These are phyloP conservation scores for Simplicillium sp. DNA, from an alignment of 2,329 filamentous ascomycete species.

Conservation along the genomic window DNA sequence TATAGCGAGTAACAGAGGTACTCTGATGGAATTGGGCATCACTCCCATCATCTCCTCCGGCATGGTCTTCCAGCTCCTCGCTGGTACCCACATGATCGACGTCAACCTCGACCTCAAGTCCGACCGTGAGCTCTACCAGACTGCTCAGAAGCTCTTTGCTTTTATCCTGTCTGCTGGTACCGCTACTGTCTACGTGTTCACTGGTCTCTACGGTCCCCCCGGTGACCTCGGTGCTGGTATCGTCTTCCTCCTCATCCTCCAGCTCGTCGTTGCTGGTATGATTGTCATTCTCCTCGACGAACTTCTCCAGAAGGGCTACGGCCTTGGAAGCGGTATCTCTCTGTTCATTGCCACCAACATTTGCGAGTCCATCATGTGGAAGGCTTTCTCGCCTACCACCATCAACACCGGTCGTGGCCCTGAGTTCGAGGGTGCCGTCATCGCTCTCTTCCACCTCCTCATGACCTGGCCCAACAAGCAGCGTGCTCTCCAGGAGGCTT, in stretches of 20 bases:
- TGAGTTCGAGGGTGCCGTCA: slow-evolving; percentile 97
- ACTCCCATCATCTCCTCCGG: slow-evolving; percentile 98
- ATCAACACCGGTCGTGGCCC: slow-evolving; percentile 99
- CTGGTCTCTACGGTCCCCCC: slow-evolving; percentile 92
- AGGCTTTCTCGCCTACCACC: slow-evolving; percentile 97
- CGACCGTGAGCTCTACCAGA: slow-evolving; percentile 99
- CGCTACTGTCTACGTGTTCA: slow-evolving; percentile 96
- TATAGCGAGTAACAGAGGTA: slow-evolving; percentile 96
- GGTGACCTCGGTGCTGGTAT: slow-evolving; percentile 96
- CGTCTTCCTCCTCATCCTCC: slow-evolving; percentile 94
- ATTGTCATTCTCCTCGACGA: slow-evolving; percentile 99
- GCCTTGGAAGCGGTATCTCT: slow-evolving; percentile 95
- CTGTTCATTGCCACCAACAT: slow-evolving; percentile 99
- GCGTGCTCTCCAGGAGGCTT: slow-evolving; percentile 93
- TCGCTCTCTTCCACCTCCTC: slow-evolving; percentile 94
- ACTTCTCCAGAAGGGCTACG: slow-evolving; percentile 98
- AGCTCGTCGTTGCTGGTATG: slow-evolving; percentile 93
- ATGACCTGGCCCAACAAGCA: slow-evolving; percentile 99
- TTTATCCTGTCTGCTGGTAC: slow-evolving; percentile 97
- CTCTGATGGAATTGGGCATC: slow-evolving; percentile 92
- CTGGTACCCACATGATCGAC: slow-evolving; percentile 98
- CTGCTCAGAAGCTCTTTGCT: slow-evolving; percentile 96
- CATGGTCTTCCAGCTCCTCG: slow-evolving; percentile 99
- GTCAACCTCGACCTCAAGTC: slow-evolving; percentile 99
- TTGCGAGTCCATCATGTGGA: slow-evolving; percentile 99